These are phyloP conservation scores for Ustilago trichophora DNA, from an alignment of 1,284 basidiomycete species.

Conservation along the genomic window DNA sequence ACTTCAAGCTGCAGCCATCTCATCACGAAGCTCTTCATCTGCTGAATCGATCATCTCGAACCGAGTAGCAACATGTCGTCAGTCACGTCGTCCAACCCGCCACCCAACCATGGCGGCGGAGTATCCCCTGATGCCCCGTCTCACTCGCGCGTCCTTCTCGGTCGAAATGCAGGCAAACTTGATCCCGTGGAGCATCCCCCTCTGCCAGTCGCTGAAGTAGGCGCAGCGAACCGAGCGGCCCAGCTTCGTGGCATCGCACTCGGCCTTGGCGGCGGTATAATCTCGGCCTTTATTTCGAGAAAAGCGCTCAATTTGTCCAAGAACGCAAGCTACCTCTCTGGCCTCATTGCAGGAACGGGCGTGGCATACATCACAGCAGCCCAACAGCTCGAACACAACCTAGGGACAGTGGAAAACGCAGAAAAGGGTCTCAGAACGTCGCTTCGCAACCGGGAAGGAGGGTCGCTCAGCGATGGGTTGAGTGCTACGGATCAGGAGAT, in stretches of 20 bases:
- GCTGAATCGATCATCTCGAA: too few species aligned
- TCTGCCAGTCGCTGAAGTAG: constrained; percentile 32
- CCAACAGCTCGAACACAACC: constrained; percentile 39
- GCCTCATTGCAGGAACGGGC: constrained; percentile 39
- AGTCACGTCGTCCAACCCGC: neutral
- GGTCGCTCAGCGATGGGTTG: neutral
- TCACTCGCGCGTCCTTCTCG: constrained; percentile 7
- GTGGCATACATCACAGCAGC: constrained; percentile 48
- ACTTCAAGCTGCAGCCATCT: too few species aligned
- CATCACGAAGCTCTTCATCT: too few species aligned
- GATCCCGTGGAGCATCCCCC: constrained; percentile 32
- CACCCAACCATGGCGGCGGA: constrained; percentile 28
- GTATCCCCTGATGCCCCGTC: constrained; percentile 12
- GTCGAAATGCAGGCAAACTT: constrained; percentile 36
- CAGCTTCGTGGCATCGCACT: constrained; percentile 36
- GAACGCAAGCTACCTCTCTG: constrained; percentile 40
- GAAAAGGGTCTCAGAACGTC: constrained; percentile 20
- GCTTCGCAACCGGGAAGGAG: neutral
- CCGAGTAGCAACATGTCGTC: neutral
- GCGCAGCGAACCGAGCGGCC: constrained; percentile 37
- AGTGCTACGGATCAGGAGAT: constrained; percentile 36
- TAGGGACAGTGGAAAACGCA: constrained; percentile 24
- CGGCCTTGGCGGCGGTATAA: constrained; percentile 33
- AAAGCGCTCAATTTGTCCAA: constrained; percentile 30
- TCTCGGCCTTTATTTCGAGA: constrained; percentile 40